A percentile compares a stretch with the other conserved stretches of the same genome.
phyloP scores from a whole-genome alignment of 257 asterid species.

The Nicotiana noctiflora region DNA sequence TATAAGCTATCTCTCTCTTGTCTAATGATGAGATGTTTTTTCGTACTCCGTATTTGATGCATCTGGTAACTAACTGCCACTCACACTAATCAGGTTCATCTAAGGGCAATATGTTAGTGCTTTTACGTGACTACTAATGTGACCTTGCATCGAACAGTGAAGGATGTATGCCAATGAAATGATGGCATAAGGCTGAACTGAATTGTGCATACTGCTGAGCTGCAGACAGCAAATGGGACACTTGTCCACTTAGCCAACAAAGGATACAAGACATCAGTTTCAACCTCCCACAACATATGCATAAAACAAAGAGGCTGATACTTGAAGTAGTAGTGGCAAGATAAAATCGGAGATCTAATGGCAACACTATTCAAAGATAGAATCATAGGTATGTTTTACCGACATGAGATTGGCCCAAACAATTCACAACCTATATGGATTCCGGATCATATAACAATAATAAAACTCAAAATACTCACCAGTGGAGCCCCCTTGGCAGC shows the following conservation, averaged over 20 bases:
- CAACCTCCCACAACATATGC: background rate
- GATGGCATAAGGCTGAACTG: background rate
- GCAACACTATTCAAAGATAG: background rate
- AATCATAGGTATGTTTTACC: background rate
- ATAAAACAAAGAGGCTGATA: background rate
- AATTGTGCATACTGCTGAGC: background rate
- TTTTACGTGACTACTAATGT: background rate
- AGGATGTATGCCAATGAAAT: background rate
- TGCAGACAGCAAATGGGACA: background rate
- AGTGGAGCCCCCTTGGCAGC: conserved; percentile 83
- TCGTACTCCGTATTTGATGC: background rate
- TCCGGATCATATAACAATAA: background rate
- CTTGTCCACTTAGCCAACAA: background rate
- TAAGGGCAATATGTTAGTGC: background rate
- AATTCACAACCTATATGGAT: background rate
- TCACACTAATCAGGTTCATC: background rate
- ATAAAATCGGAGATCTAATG: background rate
- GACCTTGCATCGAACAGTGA: background rate
- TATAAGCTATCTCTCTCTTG: background rate
- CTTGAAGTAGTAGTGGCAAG: background rate
- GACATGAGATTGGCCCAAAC: background rate
- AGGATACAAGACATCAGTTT: background rate
- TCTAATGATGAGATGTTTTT: background rate
- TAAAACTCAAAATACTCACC: conserved; percentile 42
- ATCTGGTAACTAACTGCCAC: background rate